Conservation (phyloP, 768 basidiomycete genomes). For the Udeniomyces megalosporus region DNA sequence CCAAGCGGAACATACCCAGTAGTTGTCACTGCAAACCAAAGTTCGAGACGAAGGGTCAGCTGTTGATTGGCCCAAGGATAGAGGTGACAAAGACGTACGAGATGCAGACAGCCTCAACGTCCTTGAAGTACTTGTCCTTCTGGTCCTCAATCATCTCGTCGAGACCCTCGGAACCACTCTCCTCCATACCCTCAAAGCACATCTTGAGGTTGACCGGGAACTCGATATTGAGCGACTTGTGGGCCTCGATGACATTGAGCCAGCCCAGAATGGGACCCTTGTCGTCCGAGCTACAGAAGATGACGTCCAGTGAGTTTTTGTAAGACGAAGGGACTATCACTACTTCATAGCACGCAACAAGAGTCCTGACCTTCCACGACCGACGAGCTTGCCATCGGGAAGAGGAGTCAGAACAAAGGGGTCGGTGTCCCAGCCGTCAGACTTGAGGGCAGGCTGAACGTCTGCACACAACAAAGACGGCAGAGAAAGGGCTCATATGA, state of each 20-base stretch:
- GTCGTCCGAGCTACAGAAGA: conserved; percentile 14
- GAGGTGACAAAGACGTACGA: conserved; percentile 14
- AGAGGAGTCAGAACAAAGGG: conserved; percentile 58
- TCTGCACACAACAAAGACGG: background rate
- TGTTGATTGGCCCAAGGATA: background rate
- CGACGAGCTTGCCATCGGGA: conserved; percentile 43
- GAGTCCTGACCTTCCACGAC: conserved; percentile 39
- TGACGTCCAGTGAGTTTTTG: too few species aligned
- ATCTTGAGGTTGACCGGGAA: conserved; percentile 79
- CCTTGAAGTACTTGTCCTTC: conserved; percentile 57
- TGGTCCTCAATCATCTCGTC: conserved; percentile 68
- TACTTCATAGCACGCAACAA: too few species aligned
- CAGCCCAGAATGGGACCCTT: conserved; percentile 80
- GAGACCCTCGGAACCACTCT: conserved; percentile 76
- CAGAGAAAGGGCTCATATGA: background rate
- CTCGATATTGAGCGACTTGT: conserved; percentile 44
- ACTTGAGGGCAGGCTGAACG: conserved; percentile 16
- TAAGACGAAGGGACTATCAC: too few species aligned
- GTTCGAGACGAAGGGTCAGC: too few species aligned
- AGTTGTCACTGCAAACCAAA: conserved; percentile 45
- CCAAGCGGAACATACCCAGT: conserved; percentile 40
- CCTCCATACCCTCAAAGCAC: conserved; percentile 96
- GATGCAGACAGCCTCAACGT: conserved; percentile 85
- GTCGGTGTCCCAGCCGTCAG: conserved; percentile 74
- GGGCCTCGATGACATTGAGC: conserved; percentile 79